phyloP scores from a whole-genome alignment of 1,139 yeast species.

The Saccharomyces hybrid region DNA sequence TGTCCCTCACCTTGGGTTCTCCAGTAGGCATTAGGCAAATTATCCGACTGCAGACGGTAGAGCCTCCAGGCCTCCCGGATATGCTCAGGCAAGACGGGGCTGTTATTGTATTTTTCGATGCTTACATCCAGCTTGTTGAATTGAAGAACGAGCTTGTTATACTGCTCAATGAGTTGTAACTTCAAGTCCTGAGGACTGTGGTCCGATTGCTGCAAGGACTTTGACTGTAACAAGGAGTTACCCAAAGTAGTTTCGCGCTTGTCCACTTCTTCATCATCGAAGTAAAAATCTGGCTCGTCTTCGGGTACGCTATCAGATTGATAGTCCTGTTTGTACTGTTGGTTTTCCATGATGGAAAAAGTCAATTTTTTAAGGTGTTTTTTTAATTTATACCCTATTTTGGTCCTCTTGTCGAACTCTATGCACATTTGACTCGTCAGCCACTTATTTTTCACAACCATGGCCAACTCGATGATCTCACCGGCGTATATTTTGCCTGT shows the following conservation, averaged over 20 bases:
- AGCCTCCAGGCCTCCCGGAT: constrained; percentile 84
- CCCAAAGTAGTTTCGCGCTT: constrained; percentile 17
- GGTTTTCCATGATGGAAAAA: background rate
- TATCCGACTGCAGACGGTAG: constrained; percentile 56
- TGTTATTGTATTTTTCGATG: constrained; percentile 38
- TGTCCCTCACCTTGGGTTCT: constrained; percentile 68
- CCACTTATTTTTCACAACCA: constrained; percentile 54
- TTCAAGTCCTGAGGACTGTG: constrained; percentile 20
- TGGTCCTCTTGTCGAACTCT: constrained; percentile 30
- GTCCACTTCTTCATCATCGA: constrained; percentile 26
- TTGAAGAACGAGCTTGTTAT: constrained; percentile 24
- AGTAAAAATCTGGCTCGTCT: constrained; percentile 25
- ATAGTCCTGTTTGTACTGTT: constrained; percentile 1
- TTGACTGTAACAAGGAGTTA: constrained; percentile 19
- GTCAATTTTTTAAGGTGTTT: too few species aligned
- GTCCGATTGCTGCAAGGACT: constrained; percentile 4
- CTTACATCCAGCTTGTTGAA: constrained; percentile 29
- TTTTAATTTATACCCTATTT: constrained; percentile 16
- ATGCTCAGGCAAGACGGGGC: constrained; percentile 76
- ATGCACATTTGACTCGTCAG: constrained; percentile 36
- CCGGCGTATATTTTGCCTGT: constrained; percentile 86
- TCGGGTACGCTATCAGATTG: constrained; percentile 26
- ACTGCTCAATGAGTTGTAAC: constrained; percentile 22
- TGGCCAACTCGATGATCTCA: constrained; percentile 76
- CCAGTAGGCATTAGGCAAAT: constrained; percentile 61